Evolutionary conservation across 306 rosid species (phyloP).

Genomic region (Astragalus membranaceus): DNA sequence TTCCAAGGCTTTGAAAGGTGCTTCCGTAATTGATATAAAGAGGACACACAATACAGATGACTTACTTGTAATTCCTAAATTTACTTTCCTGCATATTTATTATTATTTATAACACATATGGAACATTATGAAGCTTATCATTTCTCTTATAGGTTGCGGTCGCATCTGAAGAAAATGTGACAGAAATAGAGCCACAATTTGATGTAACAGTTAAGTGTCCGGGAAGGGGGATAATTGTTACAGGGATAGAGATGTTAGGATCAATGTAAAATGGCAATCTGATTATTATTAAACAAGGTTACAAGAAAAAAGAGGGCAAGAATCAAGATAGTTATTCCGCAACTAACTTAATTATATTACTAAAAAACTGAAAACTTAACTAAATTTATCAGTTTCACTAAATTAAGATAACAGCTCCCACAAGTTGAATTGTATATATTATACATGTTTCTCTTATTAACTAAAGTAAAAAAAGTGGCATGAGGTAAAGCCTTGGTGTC

Average conservation of each 20-base stretch:
- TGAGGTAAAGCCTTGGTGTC: too few species aligned
- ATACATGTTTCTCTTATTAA: too few species aligned
- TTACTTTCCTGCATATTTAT: not conserved
- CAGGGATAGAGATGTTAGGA: constrained; percentile 24
- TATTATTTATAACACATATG: not conserved
- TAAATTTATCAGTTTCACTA: too few species aligned
- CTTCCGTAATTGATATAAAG: constrained; percentile 29
- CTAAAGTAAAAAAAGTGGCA: too few species aligned
- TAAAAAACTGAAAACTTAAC: too few species aligned
- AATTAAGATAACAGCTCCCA: too few species aligned
- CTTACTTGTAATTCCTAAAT: constrained; percentile 25
- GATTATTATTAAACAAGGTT: too few species aligned
- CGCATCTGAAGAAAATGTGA: constrained; percentile 36
- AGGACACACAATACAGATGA: constrained; percentile 4
- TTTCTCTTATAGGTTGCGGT: constrained; percentile 42
- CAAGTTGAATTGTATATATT: too few species aligned
- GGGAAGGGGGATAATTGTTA: constrained; percentile 49
- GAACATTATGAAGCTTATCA: not conserved
- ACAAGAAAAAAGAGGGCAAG: too few species aligned
- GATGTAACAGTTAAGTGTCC: constrained; percentile 49
- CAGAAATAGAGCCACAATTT: constrained; percentile 36
- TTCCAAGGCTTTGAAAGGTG: constrained; percentile 35
- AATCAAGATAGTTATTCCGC: too few species aligned
- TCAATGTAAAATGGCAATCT: too few species aligned
- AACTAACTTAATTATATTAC: too few species aligned